phyloP scores from a whole-genome alignment of 2,329 filamentous ascomycete genomes.

The Raffaelea albimanens region DNA sequence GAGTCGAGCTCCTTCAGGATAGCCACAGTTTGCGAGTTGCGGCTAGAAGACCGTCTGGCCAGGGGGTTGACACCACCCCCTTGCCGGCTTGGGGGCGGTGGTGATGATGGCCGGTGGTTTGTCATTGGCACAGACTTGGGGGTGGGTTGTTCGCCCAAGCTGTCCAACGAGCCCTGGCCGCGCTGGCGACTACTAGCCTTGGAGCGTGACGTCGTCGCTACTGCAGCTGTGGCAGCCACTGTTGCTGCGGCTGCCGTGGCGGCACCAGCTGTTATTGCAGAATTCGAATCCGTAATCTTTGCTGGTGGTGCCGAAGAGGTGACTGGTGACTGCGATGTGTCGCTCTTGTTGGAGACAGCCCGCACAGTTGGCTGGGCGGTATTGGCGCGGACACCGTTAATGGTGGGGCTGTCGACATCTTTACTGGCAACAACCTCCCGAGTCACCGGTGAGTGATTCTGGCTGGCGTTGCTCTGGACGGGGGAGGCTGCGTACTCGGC shows the following conservation, averaged over 20 bases:
- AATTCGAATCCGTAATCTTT: too few species aligned
- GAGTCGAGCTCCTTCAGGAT: conserved; percentile 80
- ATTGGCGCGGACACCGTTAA: conserved; percentile 36
- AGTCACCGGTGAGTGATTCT: conserved; percentile 32
- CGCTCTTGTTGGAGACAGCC: not conserved
- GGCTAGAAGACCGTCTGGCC: conserved; percentile 47
- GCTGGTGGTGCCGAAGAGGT: not conserved
- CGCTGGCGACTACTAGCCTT: conserved; percentile 38
- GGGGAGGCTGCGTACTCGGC: conserved; percentile 27
- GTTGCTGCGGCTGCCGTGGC: not conserved
- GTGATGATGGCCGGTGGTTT: conserved; percentile 40
- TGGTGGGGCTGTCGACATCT: conserved; percentile 35
- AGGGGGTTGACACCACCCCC: conserved; percentile 39
- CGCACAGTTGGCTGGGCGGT: not conserved
- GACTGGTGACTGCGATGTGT: not conserved
- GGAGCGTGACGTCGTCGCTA: conserved; percentile 1
- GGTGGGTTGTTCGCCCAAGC: conserved; percentile 48
- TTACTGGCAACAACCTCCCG: conserved; percentile 29
- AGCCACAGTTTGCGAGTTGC: conserved; percentile 60
- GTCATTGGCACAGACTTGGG: conserved; percentile 26
- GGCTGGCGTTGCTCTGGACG: conserved; percentile 15
- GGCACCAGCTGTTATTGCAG: not conserved
- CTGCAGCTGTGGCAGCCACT: conserved; percentile 14
- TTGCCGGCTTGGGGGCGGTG: conserved; percentile 48
- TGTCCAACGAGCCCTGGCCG: conserved; percentile 60